Evolutionary conservation across 768 basidiomycete species (phyloP).

Genomic region (Rhodotorula sphaerocarpa): DNA sequence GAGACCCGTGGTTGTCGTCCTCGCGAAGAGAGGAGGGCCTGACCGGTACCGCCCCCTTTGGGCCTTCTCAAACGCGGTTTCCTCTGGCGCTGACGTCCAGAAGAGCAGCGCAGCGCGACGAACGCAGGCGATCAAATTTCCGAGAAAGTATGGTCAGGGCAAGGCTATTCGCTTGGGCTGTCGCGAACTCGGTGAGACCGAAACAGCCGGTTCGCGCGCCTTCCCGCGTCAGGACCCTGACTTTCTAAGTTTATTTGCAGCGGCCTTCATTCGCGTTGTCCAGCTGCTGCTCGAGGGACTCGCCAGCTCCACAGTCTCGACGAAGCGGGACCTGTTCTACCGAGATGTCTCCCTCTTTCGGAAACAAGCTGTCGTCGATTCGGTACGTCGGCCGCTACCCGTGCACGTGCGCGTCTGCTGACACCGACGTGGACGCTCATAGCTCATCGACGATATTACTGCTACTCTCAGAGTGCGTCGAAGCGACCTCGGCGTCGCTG

Average conservation of each 20-base stretch:
- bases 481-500: conserved; percentile 74
- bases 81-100: too few species aligned
- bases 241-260: conserved; percentile 43
- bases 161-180: conserved; percentile 1
- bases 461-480: conserved; percentile 68
- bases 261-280: conserved; percentile 60
- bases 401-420: background rate
- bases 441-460: conserved; percentile 85
- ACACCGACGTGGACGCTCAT: background rate
- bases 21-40: too few species aligned
- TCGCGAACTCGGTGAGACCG: conserved; percentile 14
- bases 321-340: conserved; percentile 85
- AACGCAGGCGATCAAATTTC: conserved; percentile 10
- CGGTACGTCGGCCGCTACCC: conserved; percentile 47
- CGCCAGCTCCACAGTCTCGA: conserved; percentile 51
- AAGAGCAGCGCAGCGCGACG: too few species aligned
- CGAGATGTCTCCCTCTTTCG: conserved; percentile 70
- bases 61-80: background rate
- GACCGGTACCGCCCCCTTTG: background rate
- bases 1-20: too few species aligned
- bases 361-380: conserved; percentile 68
- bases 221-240: too few species aligned
- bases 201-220: background rate
- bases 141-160: conserved; percentile 17
- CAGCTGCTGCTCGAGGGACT: conserved; percentile 65